Base-by-base conservation (phyloP, 148 eudicot genomes). In the Vaccinium vitisidaea region DNA sequence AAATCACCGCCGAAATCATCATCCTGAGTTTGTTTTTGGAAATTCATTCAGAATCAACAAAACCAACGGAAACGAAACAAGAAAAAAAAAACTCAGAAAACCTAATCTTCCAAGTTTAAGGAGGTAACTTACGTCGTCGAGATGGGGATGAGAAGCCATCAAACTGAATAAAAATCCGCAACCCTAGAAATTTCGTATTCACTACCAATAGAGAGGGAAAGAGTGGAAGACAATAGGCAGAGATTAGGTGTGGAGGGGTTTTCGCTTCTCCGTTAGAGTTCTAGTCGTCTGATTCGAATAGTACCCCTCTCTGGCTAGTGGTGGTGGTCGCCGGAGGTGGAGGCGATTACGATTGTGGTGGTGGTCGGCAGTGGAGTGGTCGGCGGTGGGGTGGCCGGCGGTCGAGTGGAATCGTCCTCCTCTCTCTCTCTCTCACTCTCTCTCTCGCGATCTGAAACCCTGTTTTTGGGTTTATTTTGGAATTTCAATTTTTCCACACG, bases 1-100 rank as follows among this genome's bases (percentile, higher is more conserved):
- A 96, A 94, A 89, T 96, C 99, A 2, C 98, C 97, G 9, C 98
- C 98, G 49, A 96, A 96, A 93, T 93, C 97, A 88, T 94, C 98
- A 81, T 94, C 98, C 99, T 94, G 89, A 14, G 14, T 19, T n/a
- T 76, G 27, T 21, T 36, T 65, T 12, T 30, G 18, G 21, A 43
- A 48, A 7, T n/a, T 39, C 55, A 58, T 48, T 80, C 5, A 39
- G 59, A 54, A 73, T 83, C 19, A 30, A 74, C 32, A 75, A 80
- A 5, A 83, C 59, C 49, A 81, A 14, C 48, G 63, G 16, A 30
- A 70, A 12, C 69, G 48, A n/a, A 10, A 32, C 82, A 19, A 25
- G 30, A 63, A 63, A 63, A 23, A n/a, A 10, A 65, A 10, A 6
- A 11, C 36, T 30, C 65, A 32, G 12, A 81, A 43, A 79, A 36